Evolutionary conservation across 2,329 filamentous ascomycete genomes (phyloP), one percentile per base, ranked within the genome.

Genomic region (Aphanoascus verrucosus): DNA sequence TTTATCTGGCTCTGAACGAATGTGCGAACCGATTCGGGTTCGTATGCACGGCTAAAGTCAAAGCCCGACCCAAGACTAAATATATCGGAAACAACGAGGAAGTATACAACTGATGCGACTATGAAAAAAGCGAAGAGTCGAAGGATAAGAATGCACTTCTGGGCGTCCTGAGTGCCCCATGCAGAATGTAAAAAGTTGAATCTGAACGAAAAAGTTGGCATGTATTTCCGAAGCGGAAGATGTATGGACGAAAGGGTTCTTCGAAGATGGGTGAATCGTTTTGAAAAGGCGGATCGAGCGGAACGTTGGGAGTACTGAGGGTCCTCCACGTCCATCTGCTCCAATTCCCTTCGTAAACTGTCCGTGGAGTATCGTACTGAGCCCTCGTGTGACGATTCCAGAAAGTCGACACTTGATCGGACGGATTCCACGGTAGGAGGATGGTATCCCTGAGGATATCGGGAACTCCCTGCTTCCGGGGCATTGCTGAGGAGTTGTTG

Each of bases 321-420:
- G 60, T 94, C 88, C 62, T 88, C 80, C 41, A 94, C 81, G 61
- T 94, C 88, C 78, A 94, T 83, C 77, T 96, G 86, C 65, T 94
- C 82, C 73, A 97, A 84, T 70, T 93, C 87, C 60, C 85, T 79
- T 58, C 87, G 82, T 62, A 93, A 77, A 58, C 83, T 81, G 32
- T 80, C 81, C 48, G 75, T 74, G 59, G 86, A 70, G 73, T 73
- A 61, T 67, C 72, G 62, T 68, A 74, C 67, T 67, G 72, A 77
- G 69, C 64, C 77, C 68, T 69, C 80, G 73, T 66, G 69, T 48
- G 74, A 74, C 56, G 78, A 80, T 46, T 73, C 77, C 59, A 76
- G 72, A 55, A 72, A 74, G 61, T 78, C 83, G 59, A 77, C 72
- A 68, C 71, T 81, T 48, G 74, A 73, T 58, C 90, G 84, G 56